These are phyloP conservation scores for Rubroshorea leprosula DNA, from an alignment of 345 rosid species.

Conservation along the genomic window DNA sequence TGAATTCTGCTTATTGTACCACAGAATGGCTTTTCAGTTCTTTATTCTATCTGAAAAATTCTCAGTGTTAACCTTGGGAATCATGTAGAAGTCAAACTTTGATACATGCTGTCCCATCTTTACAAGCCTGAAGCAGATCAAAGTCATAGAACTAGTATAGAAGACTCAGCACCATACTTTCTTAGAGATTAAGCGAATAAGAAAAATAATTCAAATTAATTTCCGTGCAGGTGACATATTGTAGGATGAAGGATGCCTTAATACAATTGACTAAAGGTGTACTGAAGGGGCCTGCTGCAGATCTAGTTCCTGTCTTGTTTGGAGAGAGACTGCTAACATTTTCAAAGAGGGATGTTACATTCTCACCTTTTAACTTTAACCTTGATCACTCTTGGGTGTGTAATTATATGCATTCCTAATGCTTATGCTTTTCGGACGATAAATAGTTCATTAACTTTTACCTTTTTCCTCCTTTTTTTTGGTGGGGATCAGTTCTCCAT, in stretches of 20 bases:
- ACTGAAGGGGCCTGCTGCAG: slow-evolving; percentile 72
- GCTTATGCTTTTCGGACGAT: not conserved
- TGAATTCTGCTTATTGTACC: too few species aligned
- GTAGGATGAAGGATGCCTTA: slow-evolving; percentile 89
- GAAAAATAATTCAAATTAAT: slow-evolving; percentile 7
- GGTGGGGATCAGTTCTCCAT: too few species aligned
- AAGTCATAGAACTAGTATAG: too few species aligned
- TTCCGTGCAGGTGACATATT: slow-evolving; percentile 61
- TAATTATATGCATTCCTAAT: not conserved
- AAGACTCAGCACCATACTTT: too few species aligned
- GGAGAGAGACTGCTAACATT: slow-evolving; percentile 42
- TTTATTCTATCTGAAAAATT: too few species aligned
- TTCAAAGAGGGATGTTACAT: slow-evolving; percentile 48
- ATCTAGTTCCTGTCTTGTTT: too few species aligned
- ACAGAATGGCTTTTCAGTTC: not conserved
- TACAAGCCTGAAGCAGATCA: too few species aligned
- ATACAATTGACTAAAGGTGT: slow-evolving; percentile 81
- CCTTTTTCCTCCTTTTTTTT: too few species aligned
- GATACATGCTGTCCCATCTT: too few species aligned
- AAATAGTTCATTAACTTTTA: too few species aligned
- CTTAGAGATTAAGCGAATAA: too few species aligned
- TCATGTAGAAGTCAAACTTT: too few species aligned
- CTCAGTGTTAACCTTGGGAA: not conserved
- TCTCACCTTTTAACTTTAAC: slow-evolving; percentile 56
- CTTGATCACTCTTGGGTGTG: slow-evolving; percentile 86